These are phyloP conservation scores for Xylaria bambusicola DNA, from an alignment of 495 filamentous ascomycete species.

Conservation along the genomic window DNA sequence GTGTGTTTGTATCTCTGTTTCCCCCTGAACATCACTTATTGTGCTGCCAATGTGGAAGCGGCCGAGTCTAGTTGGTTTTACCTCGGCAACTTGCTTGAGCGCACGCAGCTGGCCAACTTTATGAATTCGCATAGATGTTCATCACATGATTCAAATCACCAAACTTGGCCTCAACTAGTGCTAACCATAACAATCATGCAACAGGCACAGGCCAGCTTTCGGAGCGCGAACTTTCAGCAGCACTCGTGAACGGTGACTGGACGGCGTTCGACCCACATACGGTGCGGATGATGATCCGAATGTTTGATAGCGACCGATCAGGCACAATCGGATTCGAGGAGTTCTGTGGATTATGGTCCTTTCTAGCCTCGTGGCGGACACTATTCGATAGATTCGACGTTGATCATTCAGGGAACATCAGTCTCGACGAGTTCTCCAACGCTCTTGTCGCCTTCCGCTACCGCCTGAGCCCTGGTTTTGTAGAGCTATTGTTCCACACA, in stretches of 20 bases:
- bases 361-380: slow-evolving; percentile 88
- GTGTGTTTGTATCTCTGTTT: too few species aligned
- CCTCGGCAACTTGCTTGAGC: neutral
- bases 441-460: slow-evolving; percentile 95
- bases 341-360: slow-evolving; percentile 93
- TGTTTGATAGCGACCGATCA: slow-evolving; percentile 91
- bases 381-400: slow-evolving; percentile 96
- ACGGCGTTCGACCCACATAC: slow-evolving; percentile 94
- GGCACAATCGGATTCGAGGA: slow-evolving; percentile 93
- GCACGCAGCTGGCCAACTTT: slow-evolving; percentile 5
- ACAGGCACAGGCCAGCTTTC: slow-evolving; percentile 77
- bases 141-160: slow-evolving; percentile 6
- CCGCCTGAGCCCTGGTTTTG: slow-evolving; percentile 78
- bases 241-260: slow-evolving; percentile 95
- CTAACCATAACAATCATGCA: slow-evolving; percentile 5
- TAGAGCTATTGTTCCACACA: slow-evolving; percentile 72
- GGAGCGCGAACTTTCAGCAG: slow-evolving; percentile 84
- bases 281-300: slow-evolving; percentile 97
- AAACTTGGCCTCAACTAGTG: neutral
- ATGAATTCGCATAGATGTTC: neutral
- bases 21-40: too few species aligned
- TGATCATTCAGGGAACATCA: slow-evolving; percentile 85
- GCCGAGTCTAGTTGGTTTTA: neutral
- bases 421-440: slow-evolving; percentile 81
- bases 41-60: too few species aligned